A percentile compares a stretch with the other conserved stretches of the same genome.
Conservation (phyloP, 305 asterid genomes). For the Fraxinus floribunda region DNA sequence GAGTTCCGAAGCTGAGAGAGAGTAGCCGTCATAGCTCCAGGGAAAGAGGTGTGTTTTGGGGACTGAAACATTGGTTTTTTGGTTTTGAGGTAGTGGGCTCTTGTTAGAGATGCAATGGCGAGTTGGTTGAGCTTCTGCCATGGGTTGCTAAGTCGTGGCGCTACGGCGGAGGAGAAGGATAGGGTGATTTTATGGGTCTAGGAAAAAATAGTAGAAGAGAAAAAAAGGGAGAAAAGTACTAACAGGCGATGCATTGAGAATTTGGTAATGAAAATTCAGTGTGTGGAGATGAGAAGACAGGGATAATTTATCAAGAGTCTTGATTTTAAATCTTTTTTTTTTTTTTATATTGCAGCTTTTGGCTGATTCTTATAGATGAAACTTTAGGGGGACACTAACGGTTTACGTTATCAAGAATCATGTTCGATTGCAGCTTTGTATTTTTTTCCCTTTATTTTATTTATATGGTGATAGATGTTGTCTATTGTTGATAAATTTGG, state of each 20-base stretch:
- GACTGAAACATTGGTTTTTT: conserved; percentile 27
- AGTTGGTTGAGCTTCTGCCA: conserved; percentile 44
- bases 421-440: background rate
- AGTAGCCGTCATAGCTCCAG: conserved; percentile 49
- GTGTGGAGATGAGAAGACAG: conserved; percentile 6
- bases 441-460: too few relatives aligned
- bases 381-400: background rate
- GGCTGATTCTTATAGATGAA: background rate
- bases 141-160: conserved; percentile 30
- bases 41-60: conserved; percentile 35
- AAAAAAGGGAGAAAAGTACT: conserved; percentile 22
- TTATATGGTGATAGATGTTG: too few relatives aligned
- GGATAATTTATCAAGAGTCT: background rate
- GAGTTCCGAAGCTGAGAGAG: conserved; percentile 54
- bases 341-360: background rate
- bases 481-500: too few relatives aligned
- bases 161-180: conserved; percentile 33
- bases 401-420: background rate
- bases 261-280: background rate
- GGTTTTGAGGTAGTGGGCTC: conserved; percentile 54
- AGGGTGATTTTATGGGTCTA: conserved; percentile 34
- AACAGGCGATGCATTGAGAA: conserved; percentile 17
- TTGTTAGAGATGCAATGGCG: conserved; percentile 39
- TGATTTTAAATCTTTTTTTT: background rate
- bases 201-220: conserved; percentile 18